Percentiles rank a stretch among this genome's conserved stretches.
phyloP scores from a whole-genome alignment of 805 yeast species.

The Komagataella mondaviorum region DNA sequence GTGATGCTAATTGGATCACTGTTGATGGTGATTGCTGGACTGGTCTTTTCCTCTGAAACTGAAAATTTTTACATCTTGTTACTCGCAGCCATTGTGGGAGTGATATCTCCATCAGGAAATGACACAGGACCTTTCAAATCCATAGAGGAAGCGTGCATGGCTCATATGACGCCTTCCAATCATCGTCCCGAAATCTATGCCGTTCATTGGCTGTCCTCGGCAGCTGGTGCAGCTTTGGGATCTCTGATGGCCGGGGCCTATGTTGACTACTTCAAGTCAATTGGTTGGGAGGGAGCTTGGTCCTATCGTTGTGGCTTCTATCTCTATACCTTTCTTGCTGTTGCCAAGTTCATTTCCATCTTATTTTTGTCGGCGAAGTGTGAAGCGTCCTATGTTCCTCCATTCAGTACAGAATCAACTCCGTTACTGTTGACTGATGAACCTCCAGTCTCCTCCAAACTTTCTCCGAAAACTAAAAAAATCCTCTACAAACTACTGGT shows the following conservation, averaged over 20 bases:
- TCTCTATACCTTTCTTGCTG: conserved; percentile 41
- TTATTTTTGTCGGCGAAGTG: conserved; percentile 35
- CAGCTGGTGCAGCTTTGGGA: conserved; percentile 67
- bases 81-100: conserved; percentile 69
- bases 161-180: conserved; percentile 56
- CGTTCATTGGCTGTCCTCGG: conserved; percentile 53
- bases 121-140: conserved; percentile 88
- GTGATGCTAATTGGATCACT: conserved; percentile 52
- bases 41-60: conserved; percentile 39
- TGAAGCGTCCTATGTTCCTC: conserved; percentile 24
- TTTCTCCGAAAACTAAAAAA: conserved; percentile 28
- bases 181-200: conserved; percentile 67
- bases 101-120: conserved; percentile 79
- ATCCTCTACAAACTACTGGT: conserved; percentile 34
- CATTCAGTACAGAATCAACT: conserved; percentile 12
- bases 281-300: conserved; percentile 12
- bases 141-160: conserved; percentile 72
- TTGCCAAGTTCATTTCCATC: conserved; percentile 35
- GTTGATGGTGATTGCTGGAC: conserved; percentile 58
- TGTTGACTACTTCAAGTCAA: conserved; percentile 17
- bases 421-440: conserved; percentile 5
- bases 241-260: conserved; percentile 41
- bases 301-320: conserved; percentile 47
- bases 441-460: conserved; percentile 12
- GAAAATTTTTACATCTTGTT: conserved; percentile 42